Evolutionary conservation across 108 stramenopile genomes (phyloP), one percentile per base, ranked within the genome.

Genomic region (Pseudonitzschia multiseries): DNA sequence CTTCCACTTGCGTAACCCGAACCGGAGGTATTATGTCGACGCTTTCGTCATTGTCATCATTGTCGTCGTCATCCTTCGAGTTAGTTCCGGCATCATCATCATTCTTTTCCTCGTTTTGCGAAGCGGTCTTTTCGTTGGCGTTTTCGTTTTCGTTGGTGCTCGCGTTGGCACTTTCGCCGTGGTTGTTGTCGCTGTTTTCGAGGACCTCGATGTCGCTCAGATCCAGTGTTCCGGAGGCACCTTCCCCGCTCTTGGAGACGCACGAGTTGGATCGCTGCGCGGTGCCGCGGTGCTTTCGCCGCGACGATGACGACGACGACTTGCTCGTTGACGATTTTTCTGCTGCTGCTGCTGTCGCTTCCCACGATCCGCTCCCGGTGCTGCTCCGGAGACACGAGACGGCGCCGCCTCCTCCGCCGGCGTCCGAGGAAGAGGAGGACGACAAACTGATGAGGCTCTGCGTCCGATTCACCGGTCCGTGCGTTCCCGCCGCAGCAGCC

Each of bases 191-290:
- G 6, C 27, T 22, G 20, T 10, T 24, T 10, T 31, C 43, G 13
- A 71, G 18, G 24, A 20, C 70, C 8, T 50, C 69, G 26, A 63
- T 8, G 22, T 64, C 54, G 43, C 53, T 52, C 33, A 73, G 57
- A 46, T 64, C 68, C 14, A 79, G 40, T n/a, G 77, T 53, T 74
- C 69, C 82, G 15, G 82, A 70, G 43, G 72, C 78, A 26, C 74
- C 74, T 65, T 83, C 73, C 27, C 76, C 78, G 46, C 69, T 63
- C 42, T 79, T 75, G 54, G 54, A 56, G 3, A 56, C 54, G 5
- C 24, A 4, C 52, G 52, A 52, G 52, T 9, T 26, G 36, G 36
- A 36, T 5, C 36, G 36, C 36, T 36, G 36, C 36, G 36, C 2
- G 36, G 6, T 6, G 36, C 36, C 36, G 36, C 6, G 2, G 4